Evolutionary conservation across 2,329 filamentous ascomycete genomes (phyloP), one percentile per base, ranked within the genome.

Genomic region (Neonectria coccinea): DNA sequence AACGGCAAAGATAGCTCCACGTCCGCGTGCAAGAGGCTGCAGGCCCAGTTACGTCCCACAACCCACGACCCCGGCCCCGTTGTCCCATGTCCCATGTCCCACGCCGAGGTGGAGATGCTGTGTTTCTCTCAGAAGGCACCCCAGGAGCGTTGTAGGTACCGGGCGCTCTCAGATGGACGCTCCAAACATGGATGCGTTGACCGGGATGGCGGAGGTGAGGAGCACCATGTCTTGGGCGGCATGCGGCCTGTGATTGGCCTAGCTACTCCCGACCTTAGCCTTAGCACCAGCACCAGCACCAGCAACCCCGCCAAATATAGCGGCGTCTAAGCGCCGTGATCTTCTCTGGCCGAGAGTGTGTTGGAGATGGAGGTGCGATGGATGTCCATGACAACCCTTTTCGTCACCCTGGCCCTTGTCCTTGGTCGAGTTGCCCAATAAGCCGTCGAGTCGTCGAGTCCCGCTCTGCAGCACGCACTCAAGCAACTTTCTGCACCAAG

Each of bases 281-380:
- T 51, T 66, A 63, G 39, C 39, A 57, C 62, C 58, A 66, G 59
- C 20, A n/a, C 67, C 67, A 65, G 54, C 55, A 59, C 25, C 65
- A 66, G 29, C 62, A 65, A 70, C 68, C 65, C 66, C 61, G 65
- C 70, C 71, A 73, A 75, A 73, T 75, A 76, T 76, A 76, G 75
- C 65, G 70, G 64, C 66, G 27, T 56, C 39, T 64, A 65, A 61
- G 62, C 62, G 62, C 62, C 58, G 57, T 65, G 62, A 65, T 65
- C 62, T 65, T 47, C 53, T 65, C 48, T 36, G 42, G 27, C 47
- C 47, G 36, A 8, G 12, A 6, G n/a, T 16, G 45, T 31, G 45
- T 50, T 50, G 45, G 45, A 31, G 25, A n/a, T 31, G 25, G 45
- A 48, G n/a, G 47, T 12, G 47, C 25, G 48, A 51, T 36, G 48